Percentiles rank a stretch among this genome's conserved stretches.
phyloP scores from a whole-genome alignment of 345 rosid genomes.

The Eucalyptus globulus region DNA sequence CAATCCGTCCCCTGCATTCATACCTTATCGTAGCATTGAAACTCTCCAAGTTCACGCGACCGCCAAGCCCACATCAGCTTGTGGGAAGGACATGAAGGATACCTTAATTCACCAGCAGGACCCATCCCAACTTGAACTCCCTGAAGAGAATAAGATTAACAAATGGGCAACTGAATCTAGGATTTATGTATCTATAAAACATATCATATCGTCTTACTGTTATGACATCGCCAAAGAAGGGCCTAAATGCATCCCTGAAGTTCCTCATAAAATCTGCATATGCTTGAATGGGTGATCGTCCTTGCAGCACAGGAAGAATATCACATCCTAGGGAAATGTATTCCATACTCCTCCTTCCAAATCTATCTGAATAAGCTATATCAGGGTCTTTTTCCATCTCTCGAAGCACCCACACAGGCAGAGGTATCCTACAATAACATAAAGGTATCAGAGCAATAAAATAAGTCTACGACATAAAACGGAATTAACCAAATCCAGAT shows the following conservation, averaged over 20 bases:
- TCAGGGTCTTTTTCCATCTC: slow-evolving; percentile 36
- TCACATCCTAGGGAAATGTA: slow-evolving; percentile 52
- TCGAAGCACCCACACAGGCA: slow-evolving; percentile 40
- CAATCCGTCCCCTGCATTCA: background rate
- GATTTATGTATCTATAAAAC: background rate
- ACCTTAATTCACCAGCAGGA: slow-evolving; percentile 47
- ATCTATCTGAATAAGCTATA: slow-evolving; percentile 30
- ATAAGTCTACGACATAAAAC: background rate
- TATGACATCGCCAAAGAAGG: slow-evolving; percentile 29
- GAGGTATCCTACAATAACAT: slow-evolving; percentile 28
- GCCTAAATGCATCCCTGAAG: slow-evolving; percentile 32
- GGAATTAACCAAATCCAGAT: background rate
- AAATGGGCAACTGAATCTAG: background rate
- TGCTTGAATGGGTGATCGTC: slow-evolving; percentile 42
- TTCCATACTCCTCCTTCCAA: slow-evolving; percentile 36
- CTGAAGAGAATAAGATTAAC: background rate
- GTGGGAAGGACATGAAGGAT: slow-evolving; percentile 32
- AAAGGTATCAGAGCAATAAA: background rate
- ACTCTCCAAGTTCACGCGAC: slow-evolving; percentile 31
- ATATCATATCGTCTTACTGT: slow-evolving; percentile 7
- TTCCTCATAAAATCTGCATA: slow-evolving; percentile 44
- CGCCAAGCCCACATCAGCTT: slow-evolving; percentile 23
- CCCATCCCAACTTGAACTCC: slow-evolving; percentile 55
- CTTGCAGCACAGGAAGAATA: slow-evolving; percentile 29
- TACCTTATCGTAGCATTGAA: slow-evolving; percentile 55